A percentile compares a stretch with the other conserved stretches of the same genome.
phyloP scores from a whole-genome alignment of 2,329 filamentous ascomycete species.

The Ophiocordyceps polyrhachis-furcata region DNA sequence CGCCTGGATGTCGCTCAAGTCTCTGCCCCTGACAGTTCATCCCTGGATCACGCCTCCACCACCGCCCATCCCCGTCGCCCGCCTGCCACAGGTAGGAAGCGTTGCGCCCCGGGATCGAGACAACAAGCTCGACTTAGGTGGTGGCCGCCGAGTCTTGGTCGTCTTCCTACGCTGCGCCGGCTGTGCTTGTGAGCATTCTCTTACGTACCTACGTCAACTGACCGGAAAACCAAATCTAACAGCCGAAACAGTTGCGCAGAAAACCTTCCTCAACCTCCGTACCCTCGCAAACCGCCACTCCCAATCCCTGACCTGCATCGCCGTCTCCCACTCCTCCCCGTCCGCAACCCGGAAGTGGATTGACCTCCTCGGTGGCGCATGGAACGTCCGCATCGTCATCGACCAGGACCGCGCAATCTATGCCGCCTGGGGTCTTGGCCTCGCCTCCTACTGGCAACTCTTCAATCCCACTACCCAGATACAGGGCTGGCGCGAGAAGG shows the following conservation, averaged over 20 bases:
- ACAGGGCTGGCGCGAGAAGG: constrained; percentile 33
- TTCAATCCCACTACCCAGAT: constrained; percentile 34
- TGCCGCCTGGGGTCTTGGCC: constrained; percentile 38
- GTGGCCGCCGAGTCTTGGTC: constrained; percentile 25
- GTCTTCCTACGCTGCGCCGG: constrained; percentile 36
- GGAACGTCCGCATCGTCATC: constrained; percentile 32
- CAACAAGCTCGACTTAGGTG: constrained; percentile 21
- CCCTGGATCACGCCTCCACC: constrained; percentile 33
- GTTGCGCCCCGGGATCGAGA: constrained; percentile 28
- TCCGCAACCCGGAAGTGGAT: constrained; percentile 38
- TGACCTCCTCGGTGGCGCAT: constrained; percentile 35
- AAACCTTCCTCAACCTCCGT: constrained; percentile 37
- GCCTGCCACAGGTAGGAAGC: constrained; percentile 28
- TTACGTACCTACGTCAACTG: neutral
- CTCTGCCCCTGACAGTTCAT: constrained; percentile 31
- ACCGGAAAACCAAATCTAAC: neutral
- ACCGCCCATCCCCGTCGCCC: constrained; percentile 25
- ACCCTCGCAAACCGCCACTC: constrained; percentile 32
- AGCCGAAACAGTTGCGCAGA: constrained; percentile 26
- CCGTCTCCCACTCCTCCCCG: constrained; percentile 38
- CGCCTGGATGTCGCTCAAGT: constrained; percentile 30
- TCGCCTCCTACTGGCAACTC: constrained; percentile 29
- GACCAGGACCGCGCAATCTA: constrained; percentile 39
- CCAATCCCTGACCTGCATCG: constrained; percentile 31
- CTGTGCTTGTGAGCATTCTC: constrained; percentile 28